Conservation (phyloP, 2,329 filamentous ascomycete genomes). For the Xylariaceae sp. region DNA sequence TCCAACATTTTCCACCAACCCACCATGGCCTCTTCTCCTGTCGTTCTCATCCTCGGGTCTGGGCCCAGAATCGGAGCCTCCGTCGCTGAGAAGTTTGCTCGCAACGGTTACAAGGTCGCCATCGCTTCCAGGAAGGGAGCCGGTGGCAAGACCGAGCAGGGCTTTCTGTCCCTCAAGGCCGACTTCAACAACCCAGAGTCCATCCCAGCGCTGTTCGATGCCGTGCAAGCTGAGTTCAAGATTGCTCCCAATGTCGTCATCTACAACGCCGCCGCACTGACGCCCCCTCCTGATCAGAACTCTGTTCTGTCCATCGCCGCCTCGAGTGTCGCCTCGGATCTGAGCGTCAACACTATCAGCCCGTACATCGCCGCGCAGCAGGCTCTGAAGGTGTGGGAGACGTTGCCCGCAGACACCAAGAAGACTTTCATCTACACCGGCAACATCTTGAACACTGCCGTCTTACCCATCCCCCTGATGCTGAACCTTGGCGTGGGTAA, state of each 20-base stretch:
- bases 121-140: conserved; percentile 33
- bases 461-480: conserved; percentile 38
- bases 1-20: not conserved
- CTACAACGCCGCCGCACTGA: conserved; percentile 51
- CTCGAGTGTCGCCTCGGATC: conserved; percentile 41
- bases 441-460: conserved; percentile 46
- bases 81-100: conserved; percentile 36
- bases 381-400: conserved; percentile 47
- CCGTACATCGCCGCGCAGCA: conserved; percentile 50
- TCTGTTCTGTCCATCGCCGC: conserved; percentile 44
- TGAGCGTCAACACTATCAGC: conserved; percentile 48
- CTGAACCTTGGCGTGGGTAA: conserved; percentile 50
- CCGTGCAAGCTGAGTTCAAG: conserved; percentile 45
- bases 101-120: conserved; percentile 35
- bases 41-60: conserved; percentile 34
- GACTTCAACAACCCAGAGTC: conserved; percentile 47
- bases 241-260: conserved; percentile 50
- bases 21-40: not conserved
- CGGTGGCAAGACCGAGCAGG: conserved; percentile 28
- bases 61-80: conserved; percentile 34
- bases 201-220: conserved; percentile 44
- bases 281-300: conserved; percentile 42
- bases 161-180: conserved; percentile 46
- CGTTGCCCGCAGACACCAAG: conserved; percentile 38
- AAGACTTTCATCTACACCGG: conserved; percentile 44